Percentiles rank a stretch among this genome's conserved stretches.
These are phyloP conservation scores for Vaccinium macrocarpon DNA, from an alignment of 148 eudicot species.

Conservation along the genomic window DNA sequence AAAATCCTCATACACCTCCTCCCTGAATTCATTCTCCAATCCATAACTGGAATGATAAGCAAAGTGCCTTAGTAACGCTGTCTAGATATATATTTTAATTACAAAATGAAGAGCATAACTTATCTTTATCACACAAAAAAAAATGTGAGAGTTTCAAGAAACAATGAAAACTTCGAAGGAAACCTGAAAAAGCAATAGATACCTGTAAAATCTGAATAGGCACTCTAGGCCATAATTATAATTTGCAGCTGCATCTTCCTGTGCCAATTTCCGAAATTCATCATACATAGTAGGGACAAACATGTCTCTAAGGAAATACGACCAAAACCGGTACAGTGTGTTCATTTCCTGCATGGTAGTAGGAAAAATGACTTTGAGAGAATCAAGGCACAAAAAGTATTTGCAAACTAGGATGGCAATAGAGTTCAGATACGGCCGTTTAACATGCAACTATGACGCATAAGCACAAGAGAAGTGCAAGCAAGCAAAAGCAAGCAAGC, in stretches of 20 bases:
- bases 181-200: background rate
- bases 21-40: slow-evolving; percentile 82
- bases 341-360: slow-evolving; percentile 80
- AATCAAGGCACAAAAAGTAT: background rate
- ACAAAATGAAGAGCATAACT: background rate
- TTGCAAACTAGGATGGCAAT: background rate
- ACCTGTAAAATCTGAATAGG: slow-evolving; percentile 95
- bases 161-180: background rate
- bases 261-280: slow-evolving; percentile 69
- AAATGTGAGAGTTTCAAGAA: slow-evolving; percentile 3
- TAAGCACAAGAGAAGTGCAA: too few species aligned
- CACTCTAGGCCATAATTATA: slow-evolving; percentile 90
- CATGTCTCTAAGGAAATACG: slow-evolving; percentile 68
- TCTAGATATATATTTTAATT: background rate
- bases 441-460: background rate
- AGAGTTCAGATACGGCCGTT: background rate
- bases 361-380: slow-evolving; percentile 11
- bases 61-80: slow-evolving; percentile 13
- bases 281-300: slow-evolving; percentile 77
- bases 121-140: background rate
- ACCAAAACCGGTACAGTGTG: slow-evolving; percentile 95
- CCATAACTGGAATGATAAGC: slow-evolving; percentile 67
- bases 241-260: slow-evolving; percentile 81
- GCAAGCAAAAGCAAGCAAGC: too few species aligned
- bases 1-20: slow-evolving; percentile 74